These are phyloP conservation scores for Cajanus cajan DNA, from an alignment of 306 rosid genomes.

Conservation along the genomic window DNA sequence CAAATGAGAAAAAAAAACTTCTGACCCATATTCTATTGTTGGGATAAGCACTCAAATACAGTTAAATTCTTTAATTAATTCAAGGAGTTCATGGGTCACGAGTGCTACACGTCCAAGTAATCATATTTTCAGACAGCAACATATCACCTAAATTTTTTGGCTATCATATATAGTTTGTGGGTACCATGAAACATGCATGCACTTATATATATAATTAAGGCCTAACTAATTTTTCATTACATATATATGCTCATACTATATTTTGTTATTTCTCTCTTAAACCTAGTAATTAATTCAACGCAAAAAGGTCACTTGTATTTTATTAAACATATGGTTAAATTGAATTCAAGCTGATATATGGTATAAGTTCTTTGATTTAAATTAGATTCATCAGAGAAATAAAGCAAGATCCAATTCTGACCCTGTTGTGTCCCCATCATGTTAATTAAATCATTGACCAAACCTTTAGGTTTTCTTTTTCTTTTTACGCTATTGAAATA, in stretches of 20 bases:
- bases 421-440: neutral
- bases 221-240: neutral
- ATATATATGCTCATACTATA: neutral
- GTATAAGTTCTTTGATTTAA: neutral
- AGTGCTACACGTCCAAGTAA: neutral
- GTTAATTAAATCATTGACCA: neutral
- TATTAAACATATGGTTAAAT: neutral
- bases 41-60: neutral
- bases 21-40: neutral
- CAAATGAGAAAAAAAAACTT: neutral
- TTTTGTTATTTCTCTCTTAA: neutral
- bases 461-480: neutral
- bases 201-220: neutral
- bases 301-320: neutral
- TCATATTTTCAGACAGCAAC: slow-evolving; percentile 2
- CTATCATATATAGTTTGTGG: neutral
- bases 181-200: neutral
- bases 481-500: neutral
- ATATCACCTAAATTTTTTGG: slow-evolving; percentile 21
- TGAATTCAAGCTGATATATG: neutral
- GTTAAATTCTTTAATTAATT: slow-evolving; percentile 1
- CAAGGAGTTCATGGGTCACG: neutral
- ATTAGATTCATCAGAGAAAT: neutral
- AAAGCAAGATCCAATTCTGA: neutral
- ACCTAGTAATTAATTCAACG: neutral